Evolutionary conservation across 768 basidiomycete genomes (phyloP).

Genomic region (Boletus sensibilis): DNA sequence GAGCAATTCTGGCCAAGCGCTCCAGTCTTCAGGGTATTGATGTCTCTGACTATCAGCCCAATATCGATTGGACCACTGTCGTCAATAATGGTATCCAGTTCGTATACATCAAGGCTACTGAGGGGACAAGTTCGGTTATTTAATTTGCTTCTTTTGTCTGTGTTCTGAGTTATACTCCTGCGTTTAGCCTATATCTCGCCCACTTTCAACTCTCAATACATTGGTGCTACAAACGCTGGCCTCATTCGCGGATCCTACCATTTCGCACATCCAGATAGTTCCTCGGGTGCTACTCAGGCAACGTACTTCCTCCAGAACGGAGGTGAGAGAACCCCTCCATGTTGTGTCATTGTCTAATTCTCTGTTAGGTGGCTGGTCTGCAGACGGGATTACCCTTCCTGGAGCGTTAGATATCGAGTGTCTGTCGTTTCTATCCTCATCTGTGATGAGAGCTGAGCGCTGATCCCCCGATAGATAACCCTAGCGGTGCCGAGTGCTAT

Average conservation of each 20-base stretch:
- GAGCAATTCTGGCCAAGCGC: slow-evolving; percentile 27
- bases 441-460: background rate
- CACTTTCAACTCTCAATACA: slow-evolving; percentile 50
- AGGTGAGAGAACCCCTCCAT: slow-evolving; percentile 30
- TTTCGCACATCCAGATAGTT: slow-evolving; percentile 54
- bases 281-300: slow-evolving; percentile 59
- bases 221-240: slow-evolving; percentile 52
- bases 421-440: slow-evolving; percentile 23
- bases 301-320: slow-evolving; percentile 57
- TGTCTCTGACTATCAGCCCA: slow-evolving; percentile 50
- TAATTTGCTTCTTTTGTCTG: background rate
- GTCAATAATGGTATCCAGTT: slow-evolving; percentile 52
- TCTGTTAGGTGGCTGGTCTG: slow-evolving; percentile 48
- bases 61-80: slow-evolving; percentile 52
- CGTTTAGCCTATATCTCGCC: slow-evolving; percentile 24
- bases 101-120: slow-evolving; percentile 68
- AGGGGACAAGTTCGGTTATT: slow-evolving; percentile 47
- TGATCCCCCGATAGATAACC: slow-evolving; percentile 42
- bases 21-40: slow-evolving; percentile 51
- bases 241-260: slow-evolving; percentile 63
- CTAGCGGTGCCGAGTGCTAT: slow-evolving; percentile 52
- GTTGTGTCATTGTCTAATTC: background rate
- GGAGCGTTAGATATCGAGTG: slow-evolving; percentile 65
- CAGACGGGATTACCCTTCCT: slow-evolving; percentile 59
- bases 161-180: background rate